phyloP scores from a whole-genome alignment of 73 alveolate genomes.

The Paramecium primaurelia region DNA sequence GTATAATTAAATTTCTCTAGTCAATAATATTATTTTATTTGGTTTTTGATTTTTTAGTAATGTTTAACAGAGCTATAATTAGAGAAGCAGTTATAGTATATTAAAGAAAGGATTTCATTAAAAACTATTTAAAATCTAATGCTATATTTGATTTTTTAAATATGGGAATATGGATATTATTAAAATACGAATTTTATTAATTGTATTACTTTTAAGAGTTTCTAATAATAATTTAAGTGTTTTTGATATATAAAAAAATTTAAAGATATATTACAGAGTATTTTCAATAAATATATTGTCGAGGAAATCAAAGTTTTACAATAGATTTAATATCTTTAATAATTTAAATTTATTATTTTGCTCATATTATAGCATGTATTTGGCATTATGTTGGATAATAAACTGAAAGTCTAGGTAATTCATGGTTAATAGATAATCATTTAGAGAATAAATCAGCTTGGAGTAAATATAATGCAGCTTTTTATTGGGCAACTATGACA shows the following conservation, averaged over 20 bases:
- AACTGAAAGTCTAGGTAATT: background rate
- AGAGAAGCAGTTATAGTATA: background rate
- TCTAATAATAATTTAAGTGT: background rate
- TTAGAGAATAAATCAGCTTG: background rate
- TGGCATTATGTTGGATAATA: constrained; percentile 53
- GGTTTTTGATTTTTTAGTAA: background rate
- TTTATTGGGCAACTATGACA: constrained; percentile 83
- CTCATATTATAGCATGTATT: constrained; percentile 49
- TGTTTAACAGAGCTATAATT: background rate
- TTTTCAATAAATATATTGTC: background rate
- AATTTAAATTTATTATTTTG: background rate
- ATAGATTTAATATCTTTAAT: background rate
- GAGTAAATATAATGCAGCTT: background rate
- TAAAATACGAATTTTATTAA: background rate
- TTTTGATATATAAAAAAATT: background rate
- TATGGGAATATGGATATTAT: background rate
- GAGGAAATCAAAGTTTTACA: background rate
- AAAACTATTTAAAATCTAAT: background rate
- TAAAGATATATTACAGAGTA: background rate
- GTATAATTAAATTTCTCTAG: background rate
- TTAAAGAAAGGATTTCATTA: background rate
- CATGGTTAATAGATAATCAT: background rate
- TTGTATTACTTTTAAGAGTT: background rate
- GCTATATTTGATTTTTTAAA: background rate
- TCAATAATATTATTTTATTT: background rate